phyloP scores from a whole-genome alignment of 2,329 filamentous ascomycete species.

The Diplodia seriata region DNA sequence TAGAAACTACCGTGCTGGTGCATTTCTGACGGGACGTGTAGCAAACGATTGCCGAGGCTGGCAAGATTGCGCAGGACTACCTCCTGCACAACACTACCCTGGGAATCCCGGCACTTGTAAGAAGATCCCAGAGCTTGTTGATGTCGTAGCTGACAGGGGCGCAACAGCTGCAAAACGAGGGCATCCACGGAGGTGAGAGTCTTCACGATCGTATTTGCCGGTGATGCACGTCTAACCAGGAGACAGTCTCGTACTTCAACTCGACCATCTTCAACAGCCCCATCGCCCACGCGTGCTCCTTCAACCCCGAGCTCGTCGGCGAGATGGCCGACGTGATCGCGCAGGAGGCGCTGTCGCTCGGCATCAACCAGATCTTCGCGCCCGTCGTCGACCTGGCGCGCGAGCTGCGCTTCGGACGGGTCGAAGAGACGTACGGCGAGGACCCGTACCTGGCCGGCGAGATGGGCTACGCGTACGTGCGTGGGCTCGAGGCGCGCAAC shows the following conservation, averaged over 20 bases:
- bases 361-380: conserved; percentile 76
- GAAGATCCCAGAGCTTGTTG: not conserved
- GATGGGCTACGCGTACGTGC: conserved; percentile 66
- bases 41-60: conserved; percentile 66
- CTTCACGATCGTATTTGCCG: not conserved
- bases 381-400: conserved; percentile 74
- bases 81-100: conserved; percentile 69
- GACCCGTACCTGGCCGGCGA: conserved; percentile 73
- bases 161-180: conserved; percentile 67
- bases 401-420: conserved; percentile 73
- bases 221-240: not conserved
- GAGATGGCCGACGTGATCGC: conserved; percentile 72
- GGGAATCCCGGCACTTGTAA: conserved; percentile 73
- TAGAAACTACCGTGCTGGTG: not conserved
- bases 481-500: conserved; percentile 68
- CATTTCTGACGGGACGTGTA: conserved; percentile 1
- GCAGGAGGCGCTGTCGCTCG: conserved; percentile 69
- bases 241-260: conserved; percentile 52
- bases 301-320: conserved; percentile 68
- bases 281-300: conserved; percentile 74
- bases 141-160: not conserved
- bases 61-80: conserved; percentile 73
- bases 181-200: conserved; percentile 65
- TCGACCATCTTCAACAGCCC: conserved; percentile 82
- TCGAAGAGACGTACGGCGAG: conserved; percentile 77